These are phyloP conservation scores for Houttuynia cordata DNA, from an alignment of 164 flowering plant genomes.

Conservation along the genomic window DNA sequence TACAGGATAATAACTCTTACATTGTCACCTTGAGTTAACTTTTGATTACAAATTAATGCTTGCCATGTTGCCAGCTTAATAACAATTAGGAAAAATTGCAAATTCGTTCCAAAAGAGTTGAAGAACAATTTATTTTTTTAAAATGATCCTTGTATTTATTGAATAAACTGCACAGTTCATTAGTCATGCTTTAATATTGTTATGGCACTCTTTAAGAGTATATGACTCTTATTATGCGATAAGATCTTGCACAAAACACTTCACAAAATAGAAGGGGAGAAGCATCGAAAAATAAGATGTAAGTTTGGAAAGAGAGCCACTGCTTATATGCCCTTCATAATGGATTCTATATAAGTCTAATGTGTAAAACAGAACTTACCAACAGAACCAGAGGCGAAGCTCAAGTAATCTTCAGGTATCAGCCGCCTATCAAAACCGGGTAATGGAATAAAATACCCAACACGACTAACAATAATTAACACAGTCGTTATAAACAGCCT, in stretches of 20 bases:
- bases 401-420: conserved; percentile 77
- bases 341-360: neutral
- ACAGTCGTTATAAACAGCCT: conserved; percentile 85
- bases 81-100: no score
- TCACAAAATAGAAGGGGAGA: neutral
- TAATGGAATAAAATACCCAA: conserved; percentile 87
- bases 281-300: neutral
- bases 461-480: conserved; percentile 64
- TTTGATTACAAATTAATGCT: no score
- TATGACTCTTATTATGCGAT: neutral
- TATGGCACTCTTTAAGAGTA: neutral
- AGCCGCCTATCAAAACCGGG: conserved; percentile 94
- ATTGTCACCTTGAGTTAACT: no score
- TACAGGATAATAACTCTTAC: no score
- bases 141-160: no score
- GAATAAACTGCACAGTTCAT: neutral
- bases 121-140: no score
- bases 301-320: neutral
- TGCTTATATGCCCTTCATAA: neutral
- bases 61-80: no score
- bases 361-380: conserved; percentile 32
- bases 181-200: neutral
- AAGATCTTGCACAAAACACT: neutral
- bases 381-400: conserved; percentile 74
- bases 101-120: no score